phyloP scores from a whole-genome alignment of 768 basidiomycete species.

The Pleurotus tuoliensis region DNA sequence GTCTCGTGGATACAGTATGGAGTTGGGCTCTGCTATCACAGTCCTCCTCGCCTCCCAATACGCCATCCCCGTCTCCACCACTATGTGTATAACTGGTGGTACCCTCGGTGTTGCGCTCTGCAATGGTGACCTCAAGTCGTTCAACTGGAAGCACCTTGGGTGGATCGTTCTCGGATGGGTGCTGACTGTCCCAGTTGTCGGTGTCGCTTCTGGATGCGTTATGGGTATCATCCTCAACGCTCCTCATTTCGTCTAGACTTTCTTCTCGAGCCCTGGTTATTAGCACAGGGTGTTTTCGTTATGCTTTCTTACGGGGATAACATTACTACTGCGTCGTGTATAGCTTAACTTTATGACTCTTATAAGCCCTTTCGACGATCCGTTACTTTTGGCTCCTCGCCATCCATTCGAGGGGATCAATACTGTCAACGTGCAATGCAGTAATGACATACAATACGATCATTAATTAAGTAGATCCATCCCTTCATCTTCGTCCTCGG shows the following conservation, averaged over 20 bases:
- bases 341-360: no score
- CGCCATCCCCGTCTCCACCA: conserved; percentile 23
- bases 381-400: no score
- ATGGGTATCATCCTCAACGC: conserved; percentile 25
- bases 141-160: conserved; percentile 23
- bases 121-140: conserved; percentile 21
- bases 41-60: conserved; percentile 27
- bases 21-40: conserved; percentile 23
- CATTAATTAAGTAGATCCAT: background rate
- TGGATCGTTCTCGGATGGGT: conserved; percentile 26
- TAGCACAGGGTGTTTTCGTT: no score
- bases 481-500: background rate
- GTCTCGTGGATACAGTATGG: conserved; percentile 25
- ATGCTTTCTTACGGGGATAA: no score
- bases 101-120: conserved; percentile 24
- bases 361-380: no score
- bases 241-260: conserved; percentile 16
- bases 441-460: no score
- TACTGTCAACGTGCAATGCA: no score
- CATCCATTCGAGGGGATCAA: no score
- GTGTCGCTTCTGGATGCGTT: conserved; percentile 16
- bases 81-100: conserved; percentile 25
- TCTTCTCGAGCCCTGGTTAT: background rate
- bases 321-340: no score
- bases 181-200: conserved; percentile 22